These are phyloP conservation scores for Ichthyophthirius multifiliis DNA, from an alignment of 169 alveolate species.

Conservation along the genomic window DNA sequence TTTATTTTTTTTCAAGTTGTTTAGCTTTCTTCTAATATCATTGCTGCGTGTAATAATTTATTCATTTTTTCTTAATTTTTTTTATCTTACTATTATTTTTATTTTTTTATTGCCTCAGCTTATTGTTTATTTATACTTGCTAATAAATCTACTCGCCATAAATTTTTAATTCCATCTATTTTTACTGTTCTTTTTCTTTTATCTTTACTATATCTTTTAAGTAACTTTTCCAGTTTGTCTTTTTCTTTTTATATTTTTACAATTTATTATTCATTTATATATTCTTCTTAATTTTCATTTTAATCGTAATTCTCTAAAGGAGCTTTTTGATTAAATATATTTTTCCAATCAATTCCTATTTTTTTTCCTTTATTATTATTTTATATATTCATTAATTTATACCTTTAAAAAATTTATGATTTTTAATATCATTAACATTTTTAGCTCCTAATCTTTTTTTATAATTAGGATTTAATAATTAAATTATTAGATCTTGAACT, in stretches of 20 bases:
- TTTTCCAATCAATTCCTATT: not conserved
- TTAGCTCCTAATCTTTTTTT: constrained; percentile 63
- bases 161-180: not conserved
- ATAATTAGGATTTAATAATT: constrained; percentile 55
- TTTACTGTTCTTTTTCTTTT: not conserved
- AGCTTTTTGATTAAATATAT: not conserved
- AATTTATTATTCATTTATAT: not conserved
- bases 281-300: not conserved
- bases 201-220: not conserved
- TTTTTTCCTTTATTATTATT: not conserved
- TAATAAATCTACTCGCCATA: constrained; percentile 11
- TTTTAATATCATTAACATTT: constrained; percentile 63
- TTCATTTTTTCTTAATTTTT: not conserved
- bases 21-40: constrained; percentile 6
- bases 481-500: constrained; percentile 63
- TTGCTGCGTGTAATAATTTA: not conserved
- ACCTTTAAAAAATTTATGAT: constrained; percentile 73
- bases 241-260: not conserved
- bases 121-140: not conserved
- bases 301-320: not conserved
- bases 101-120: not conserved
- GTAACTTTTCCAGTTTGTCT: not conserved
- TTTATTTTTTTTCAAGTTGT: too few species aligned
- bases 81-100: not conserved
- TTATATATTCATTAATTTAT: constrained; percentile 34